Evolutionary conservation across 2,329 filamentous ascomycete species (phyloP).

Genomic region (Penicillium verrucosum): DNA sequence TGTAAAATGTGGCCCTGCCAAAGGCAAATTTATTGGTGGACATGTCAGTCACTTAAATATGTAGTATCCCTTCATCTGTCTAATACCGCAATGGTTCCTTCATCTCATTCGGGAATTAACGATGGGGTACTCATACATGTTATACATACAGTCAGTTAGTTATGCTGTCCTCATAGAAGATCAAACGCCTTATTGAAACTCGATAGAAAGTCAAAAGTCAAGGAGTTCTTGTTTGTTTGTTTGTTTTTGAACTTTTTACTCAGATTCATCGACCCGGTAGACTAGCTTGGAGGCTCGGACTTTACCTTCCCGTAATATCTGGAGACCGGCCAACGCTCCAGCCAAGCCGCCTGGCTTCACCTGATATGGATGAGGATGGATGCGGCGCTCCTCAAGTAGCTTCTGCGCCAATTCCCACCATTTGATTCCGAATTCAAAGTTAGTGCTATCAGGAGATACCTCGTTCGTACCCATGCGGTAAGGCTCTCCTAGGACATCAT

Average conservation of each 20-base stretch:
- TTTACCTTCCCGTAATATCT: slow-evolving; percentile 19
- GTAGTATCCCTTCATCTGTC: no score
- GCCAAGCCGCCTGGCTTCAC: slow-evolving; percentile 17
- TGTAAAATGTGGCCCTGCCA: no score
- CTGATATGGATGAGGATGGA: slow-evolving; percentile 18
- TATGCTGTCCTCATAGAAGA: no score
- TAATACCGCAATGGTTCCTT: no score
- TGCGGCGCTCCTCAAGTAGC: slow-evolving; percentile 13
- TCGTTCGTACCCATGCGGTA: slow-evolving; percentile 15
- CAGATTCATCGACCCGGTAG: slow-evolving; percentile 13
- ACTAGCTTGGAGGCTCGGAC: slow-evolving; percentile 24
- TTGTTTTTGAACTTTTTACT: neutral
- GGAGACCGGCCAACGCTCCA: slow-evolving; percentile 17
- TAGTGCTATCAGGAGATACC: slow-evolving; percentile 3
- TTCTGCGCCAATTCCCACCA: slow-evolving; percentile 14
- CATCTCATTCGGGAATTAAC: no score
- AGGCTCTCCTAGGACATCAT: slow-evolving; percentile 19
- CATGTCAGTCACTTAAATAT: no score
- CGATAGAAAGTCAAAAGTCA: no score
- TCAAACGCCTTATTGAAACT: neutral
- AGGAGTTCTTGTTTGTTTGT: neutral
- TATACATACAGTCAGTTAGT: no score
- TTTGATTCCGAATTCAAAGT: slow-evolving; percentile 15
- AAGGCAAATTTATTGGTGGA: no score
- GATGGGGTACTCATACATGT: no score